These are phyloP conservation scores for Phytophthora multivora DNA, from an alignment of 352 stramenopile species.

Conservation along the genomic window DNA sequence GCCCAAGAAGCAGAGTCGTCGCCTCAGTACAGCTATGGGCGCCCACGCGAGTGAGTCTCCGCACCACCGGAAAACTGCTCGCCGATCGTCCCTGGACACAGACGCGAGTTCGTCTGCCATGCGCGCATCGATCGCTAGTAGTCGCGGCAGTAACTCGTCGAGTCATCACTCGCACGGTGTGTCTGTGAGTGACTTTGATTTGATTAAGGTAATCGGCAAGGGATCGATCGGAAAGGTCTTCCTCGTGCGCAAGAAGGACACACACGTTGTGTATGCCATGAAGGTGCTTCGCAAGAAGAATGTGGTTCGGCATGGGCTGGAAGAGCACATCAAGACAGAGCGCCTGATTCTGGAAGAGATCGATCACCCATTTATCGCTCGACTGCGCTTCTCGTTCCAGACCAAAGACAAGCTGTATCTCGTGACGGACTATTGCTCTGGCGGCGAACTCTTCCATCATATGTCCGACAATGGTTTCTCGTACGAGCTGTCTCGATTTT, in stretches of 20 bases:
- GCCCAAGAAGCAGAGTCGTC: constrained; percentile 58
- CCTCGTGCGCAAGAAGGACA: constrained; percentile 87
- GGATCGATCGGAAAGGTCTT: constrained; percentile 91
- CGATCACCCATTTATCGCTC: constrained; percentile 98
- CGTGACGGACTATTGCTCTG: constrained; percentile 90
- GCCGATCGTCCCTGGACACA: constrained; percentile 45
- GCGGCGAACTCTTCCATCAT: constrained; percentile 98
- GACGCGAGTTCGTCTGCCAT: constrained; percentile 49
- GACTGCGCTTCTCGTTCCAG: constrained; percentile 98
- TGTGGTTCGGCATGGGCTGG: constrained; percentile 91
- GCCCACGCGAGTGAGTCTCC: constrained; percentile 38
- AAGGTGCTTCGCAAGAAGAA: constrained; percentile 98
- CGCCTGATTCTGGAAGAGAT: constrained; percentile 97
- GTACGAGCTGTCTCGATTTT: constrained; percentile 89
- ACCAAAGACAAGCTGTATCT: constrained; percentile 90
- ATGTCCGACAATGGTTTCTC: constrained; percentile 91
- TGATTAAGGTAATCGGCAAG: constrained; percentile 86
- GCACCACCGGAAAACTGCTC: constrained; percentile 48
- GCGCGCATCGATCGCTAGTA: constrained; percentile 60
- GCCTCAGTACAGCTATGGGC: constrained; percentile 44
- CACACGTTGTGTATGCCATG: constrained; percentile 95
- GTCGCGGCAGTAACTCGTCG: constrained; percentile 33
- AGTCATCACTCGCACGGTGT: constrained; percentile 39
- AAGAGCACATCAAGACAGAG: constrained; percentile 97
- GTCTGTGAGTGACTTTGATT: constrained; percentile 85